Conservation (phyloP, 352 stramenopile species). For the Globisporangium uncinulatum region DNA sequence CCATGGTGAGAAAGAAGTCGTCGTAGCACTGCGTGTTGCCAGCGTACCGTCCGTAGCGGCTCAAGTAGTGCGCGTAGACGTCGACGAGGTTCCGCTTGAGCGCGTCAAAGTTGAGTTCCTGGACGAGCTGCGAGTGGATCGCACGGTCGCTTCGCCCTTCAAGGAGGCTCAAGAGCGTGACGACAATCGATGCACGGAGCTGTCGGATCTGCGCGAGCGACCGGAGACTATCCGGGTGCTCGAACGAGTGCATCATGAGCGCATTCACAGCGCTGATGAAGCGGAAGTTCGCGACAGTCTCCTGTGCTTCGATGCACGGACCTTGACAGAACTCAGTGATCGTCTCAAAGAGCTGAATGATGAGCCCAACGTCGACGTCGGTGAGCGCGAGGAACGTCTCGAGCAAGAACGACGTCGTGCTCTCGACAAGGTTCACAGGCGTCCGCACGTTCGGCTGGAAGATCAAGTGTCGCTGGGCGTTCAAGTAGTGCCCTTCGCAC, state of each 20-base stretch:
- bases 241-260: conserved; percentile 51
- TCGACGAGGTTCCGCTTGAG: conserved; percentile 59
- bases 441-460: conserved; percentile 20
- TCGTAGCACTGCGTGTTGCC: conserved; percentile 55
- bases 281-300: conserved; percentile 69
- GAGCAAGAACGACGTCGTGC: conserved; percentile 57
- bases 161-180: conserved; percentile 58
- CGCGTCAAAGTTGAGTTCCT: conserved; percentile 70
- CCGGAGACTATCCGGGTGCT: conserved; percentile 14
- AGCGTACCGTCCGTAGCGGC: conserved; percentile 31
- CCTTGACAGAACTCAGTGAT: conserved; percentile 80
- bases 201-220: conserved; percentile 19
- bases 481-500: conserved; percentile 68
- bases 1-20: conserved; percentile 65
- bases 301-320: conserved; percentile 61
- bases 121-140: conserved; percentile 60
- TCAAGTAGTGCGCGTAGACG: conserved; percentile 45
- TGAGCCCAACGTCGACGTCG: conserved; percentile 40
- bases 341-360: conserved; percentile 72
- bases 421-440: conserved; percentile 57
- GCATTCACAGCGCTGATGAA: conserved; percentile 74
- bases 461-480: conserved; percentile 54
- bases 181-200: conserved; percentile 46
- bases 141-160: conserved; percentile 49
- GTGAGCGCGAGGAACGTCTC: conserved; percentile 50